Evolutionary conservation across 371 early-diverging fungal species (phyloP).

Genomic region (Enteropsectra breve): DNA sequence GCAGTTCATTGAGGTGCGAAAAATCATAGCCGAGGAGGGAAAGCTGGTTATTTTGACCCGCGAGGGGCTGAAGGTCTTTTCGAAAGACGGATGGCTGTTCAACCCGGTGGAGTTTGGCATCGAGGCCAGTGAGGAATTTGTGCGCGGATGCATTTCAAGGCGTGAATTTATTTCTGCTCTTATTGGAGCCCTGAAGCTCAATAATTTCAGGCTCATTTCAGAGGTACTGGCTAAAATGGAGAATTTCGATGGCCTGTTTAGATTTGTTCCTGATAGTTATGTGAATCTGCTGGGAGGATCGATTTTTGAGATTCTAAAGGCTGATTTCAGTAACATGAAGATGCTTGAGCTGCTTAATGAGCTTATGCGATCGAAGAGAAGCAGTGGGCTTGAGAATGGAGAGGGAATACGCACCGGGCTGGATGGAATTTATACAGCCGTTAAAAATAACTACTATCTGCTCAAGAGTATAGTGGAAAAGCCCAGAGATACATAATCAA

Average conservation of each 20-base stretch:
- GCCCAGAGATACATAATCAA: too few species aligned
- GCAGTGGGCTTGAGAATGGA: neutral
- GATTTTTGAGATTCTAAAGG: neutral
- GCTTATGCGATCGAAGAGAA: too few species aligned
- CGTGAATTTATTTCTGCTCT: neutral
- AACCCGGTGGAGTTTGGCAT: slow-evolving; percentile 7
- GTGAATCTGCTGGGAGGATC: neutral
- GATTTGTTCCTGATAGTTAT: neutral
- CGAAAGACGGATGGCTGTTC: neutral
- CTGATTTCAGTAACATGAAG: neutral
- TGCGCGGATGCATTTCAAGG: neutral
- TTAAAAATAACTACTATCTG: neutral
- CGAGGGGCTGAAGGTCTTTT: slow-evolving; percentile 43
- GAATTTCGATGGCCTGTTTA: neutral
- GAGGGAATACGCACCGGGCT: neutral
- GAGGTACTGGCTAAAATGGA: neutral
- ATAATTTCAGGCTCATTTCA: neutral
- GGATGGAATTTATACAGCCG: neutral
- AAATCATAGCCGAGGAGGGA: slow-evolving; percentile 22
- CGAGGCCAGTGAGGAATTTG: slow-evolving; percentile 2
- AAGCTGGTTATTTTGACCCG: slow-evolving; percentile 23
- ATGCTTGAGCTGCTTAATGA: neutral
- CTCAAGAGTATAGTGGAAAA: slow-evolving; percentile 7
- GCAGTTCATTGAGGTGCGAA: slow-evolving; percentile 36
- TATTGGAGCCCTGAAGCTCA: neutral